These are phyloP conservation scores for Blastobotrys aristatus DNA, from an alignment of 1,139 yeast species.

Conservation along the genomic window DNA sequence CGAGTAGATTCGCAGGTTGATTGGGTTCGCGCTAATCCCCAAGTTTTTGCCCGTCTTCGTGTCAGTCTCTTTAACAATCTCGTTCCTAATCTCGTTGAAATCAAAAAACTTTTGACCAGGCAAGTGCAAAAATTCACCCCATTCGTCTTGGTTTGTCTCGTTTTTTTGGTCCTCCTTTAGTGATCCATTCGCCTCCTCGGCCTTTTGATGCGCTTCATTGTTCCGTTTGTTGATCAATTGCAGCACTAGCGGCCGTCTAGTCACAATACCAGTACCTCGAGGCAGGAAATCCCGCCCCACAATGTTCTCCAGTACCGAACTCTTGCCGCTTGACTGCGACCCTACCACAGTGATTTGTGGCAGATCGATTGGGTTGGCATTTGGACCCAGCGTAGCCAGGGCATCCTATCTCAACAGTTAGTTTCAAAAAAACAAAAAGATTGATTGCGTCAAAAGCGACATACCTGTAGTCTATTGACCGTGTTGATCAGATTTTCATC, in stretches of 20 bases:
- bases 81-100: constrained; percentile 86
- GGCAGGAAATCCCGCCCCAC: constrained; percentile 95
- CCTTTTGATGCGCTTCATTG: constrained; percentile 18
- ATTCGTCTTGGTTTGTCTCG: constrained; percentile 85
- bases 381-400: constrained; percentile 80
- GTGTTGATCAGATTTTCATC: constrained; percentile 42
- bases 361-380: constrained; percentile 52
- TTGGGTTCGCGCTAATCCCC: constrained; percentile 90
- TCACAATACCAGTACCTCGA: constrained; percentile 93
- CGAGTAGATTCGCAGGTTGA: constrained; percentile 88
- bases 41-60: constrained; percentile 87
- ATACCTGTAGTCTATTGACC: constrained; percentile 65
- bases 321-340: constrained; percentile 90
- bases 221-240: constrained; percentile 69
- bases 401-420: constrained; percentile 71
- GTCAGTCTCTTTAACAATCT: constrained; percentile 90
- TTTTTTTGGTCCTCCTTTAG: constrained; percentile 21
- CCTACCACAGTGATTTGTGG: constrained; percentile 98
- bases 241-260: constrained; percentile 84
- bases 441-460: constrained; percentile 9
- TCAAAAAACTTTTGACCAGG: constrained; percentile 86
- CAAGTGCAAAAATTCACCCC: constrained; percentile 96
- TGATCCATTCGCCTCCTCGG: constrained; percentile 2
- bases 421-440: no score
- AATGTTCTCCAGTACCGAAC: constrained; percentile 88